Evolutionary conservation across 257 asterid genomes (phyloP).

Genomic region (Cordia subcordata): DNA sequence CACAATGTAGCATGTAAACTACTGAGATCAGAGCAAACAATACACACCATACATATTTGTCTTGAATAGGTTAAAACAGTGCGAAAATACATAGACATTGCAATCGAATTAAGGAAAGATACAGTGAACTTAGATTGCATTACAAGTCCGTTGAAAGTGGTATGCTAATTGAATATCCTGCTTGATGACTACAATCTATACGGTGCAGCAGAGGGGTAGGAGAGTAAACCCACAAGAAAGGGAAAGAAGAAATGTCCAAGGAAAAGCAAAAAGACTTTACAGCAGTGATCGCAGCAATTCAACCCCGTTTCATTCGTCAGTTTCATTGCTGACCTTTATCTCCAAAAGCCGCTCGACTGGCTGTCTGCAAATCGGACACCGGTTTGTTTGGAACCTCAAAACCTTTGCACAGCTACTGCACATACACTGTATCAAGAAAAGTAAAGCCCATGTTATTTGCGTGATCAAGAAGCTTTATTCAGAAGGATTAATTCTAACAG

Average conservation of each 20-base stretch:
- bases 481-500: not conserved
- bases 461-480: not conserved
- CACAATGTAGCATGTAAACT: too few species aligned
- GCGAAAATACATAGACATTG: too few species aligned
- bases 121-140: too few species aligned
- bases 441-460: not conserved
- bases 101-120: too few species aligned
- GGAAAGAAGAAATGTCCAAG: not conserved
- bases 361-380: slow-evolving; percentile 92
- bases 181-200: too few species aligned
- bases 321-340: slow-evolving; percentile 61
- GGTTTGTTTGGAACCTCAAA: slow-evolving; percentile 73
- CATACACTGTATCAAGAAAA: slow-evolving; percentile 2
- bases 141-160: too few species aligned
- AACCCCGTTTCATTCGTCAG: slow-evolving; percentile 32
- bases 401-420: slow-evolving; percentile 88
- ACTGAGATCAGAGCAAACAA: too few species aligned
- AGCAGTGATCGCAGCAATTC: not conserved
- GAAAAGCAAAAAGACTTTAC: not conserved
- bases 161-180: too few species aligned
- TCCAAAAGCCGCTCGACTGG: slow-evolving; percentile 83
- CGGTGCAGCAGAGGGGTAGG: too few species aligned
- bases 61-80: too few species aligned
- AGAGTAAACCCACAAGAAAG: too few species aligned
- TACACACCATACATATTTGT: too few species aligned